phyloP scores from a whole-genome alignment of 768 basidiomycete species.

The Pleurotus cornucopiae region DNA sequence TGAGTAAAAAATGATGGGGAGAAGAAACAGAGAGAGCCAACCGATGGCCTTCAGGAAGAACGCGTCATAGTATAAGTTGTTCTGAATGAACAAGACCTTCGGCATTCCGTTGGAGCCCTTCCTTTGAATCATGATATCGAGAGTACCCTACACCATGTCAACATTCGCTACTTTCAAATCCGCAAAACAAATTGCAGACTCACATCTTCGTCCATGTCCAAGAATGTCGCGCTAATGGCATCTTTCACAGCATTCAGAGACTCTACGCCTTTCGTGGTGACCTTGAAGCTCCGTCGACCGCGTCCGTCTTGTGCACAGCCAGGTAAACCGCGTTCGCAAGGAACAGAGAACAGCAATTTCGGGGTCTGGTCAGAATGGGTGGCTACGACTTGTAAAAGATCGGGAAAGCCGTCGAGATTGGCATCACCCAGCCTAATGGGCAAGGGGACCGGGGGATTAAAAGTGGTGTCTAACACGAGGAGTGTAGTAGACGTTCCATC shows the following conservation, averaged over 20 bases:
- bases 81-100: conserved; percentile 80
- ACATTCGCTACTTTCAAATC: conserved; percentile 3
- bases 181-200: conserved; percentile 23
- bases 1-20: too few species aligned
- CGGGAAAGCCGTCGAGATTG: conserved; percentile 93
- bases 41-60: conserved; percentile 98
- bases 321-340: conserved; percentile 47
- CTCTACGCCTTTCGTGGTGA: conserved; percentile 50
- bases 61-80: conserved; percentile 97
- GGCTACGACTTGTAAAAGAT: conserved; percentile 62
- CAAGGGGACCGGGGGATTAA: conserved; percentile 65
- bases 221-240: conserved; percentile 70
- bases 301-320: conserved; percentile 52
- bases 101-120: conserved; percentile 62
- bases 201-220: conserved; percentile 97
- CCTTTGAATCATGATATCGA: conserved; percentile 91
- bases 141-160: conserved; percentile 54
- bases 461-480: conserved; percentile 65
- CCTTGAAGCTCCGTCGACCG: conserved; percentile 65
- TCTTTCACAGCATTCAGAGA: conserved; percentile 67
- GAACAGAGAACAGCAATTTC: conserved; percentile 58
- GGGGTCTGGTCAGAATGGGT: conserved; percentile 42
- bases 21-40: conserved; percentile 27
- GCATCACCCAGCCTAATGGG: conserved; percentile 83
- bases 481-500: conserved; percentile 40